These are phyloP conservation scores for Penicillium frequentans DNA, from an alignment of 2,329 filamentous ascomycete genomes.

Conservation along the genomic window DNA sequence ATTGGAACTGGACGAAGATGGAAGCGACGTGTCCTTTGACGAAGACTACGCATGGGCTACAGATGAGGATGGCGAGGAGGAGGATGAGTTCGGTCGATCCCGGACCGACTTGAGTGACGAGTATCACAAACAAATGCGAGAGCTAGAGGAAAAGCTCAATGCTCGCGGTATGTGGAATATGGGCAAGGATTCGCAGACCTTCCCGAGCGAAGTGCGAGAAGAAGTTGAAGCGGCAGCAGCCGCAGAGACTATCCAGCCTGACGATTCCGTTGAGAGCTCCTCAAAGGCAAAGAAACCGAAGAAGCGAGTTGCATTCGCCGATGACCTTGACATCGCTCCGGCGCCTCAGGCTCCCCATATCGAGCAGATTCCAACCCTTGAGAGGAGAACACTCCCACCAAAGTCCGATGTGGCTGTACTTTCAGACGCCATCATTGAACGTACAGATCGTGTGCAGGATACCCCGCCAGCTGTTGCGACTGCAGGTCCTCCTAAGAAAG, in stretches of 20 bases:
- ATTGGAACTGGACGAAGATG: constrained; percentile 73
- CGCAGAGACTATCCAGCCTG: constrained; percentile 8
- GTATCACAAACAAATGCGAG: constrained; percentile 79
- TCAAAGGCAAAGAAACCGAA: constrained; percentile 30
- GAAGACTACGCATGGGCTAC: constrained; percentile 52
- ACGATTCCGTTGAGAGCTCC: background rate
- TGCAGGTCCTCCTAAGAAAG: constrained; percentile 36
- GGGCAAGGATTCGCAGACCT: constrained; percentile 47
- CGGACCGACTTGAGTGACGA: constrained; percentile 67
- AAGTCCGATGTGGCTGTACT: constrained; percentile 35
- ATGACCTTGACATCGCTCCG: constrained; percentile 68
- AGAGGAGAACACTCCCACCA: constrained; percentile 30
- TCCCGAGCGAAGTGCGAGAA: constrained; percentile 34
- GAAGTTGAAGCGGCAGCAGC: constrained; percentile 29
- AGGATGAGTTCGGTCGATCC: constrained; percentile 76
- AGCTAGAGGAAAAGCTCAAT: constrained; percentile 74
- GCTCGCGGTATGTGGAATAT: constrained; percentile 58
- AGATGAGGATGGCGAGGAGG: constrained; percentile 59
- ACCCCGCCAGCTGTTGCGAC: constrained; percentile 3
- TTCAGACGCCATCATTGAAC: constrained; percentile 48
- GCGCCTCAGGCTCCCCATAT: constrained; percentile 37
- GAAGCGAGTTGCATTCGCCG: constrained; percentile 81
- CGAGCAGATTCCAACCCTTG: background rate
- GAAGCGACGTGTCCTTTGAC: constrained; percentile 55
- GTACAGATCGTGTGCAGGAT: constrained; percentile 27